Evolutionary conservation across 257 asterid species (phyloP), one percentile per base, ranked within the genome.

Genomic region (Ligustrum vulgare): DNA sequence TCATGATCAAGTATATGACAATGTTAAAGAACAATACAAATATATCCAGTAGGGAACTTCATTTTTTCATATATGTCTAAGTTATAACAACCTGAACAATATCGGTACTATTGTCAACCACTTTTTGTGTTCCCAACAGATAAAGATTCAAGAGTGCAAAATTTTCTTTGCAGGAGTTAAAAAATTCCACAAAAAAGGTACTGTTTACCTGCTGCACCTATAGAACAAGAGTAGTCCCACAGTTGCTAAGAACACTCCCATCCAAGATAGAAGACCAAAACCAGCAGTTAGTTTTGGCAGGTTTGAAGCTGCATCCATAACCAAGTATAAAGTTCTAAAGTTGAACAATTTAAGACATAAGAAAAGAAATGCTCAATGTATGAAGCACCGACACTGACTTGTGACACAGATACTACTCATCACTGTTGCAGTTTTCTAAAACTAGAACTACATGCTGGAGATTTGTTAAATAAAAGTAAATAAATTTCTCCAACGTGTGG

Each of bases 201-300:
- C 37, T 4, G 6, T 34, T 4, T 89, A 95, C 99, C 98, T 91
- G 97, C 97, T 95, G 80, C 98, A 95, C 78, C 96, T 89, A 78
- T 93, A 95, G 73, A 95, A 95, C 70, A 87, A 79, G 81, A 86
- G 70, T 72, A 91, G 80, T 77, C 99, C 99, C 47, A 81, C 67
- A 13, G 93, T 82, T 74, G 99, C 96, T 36, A 81, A 84, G 77
- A 95, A 80, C 73, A 86, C 98, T 67, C 98, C 99, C 87, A 85
- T 83, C 99, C 99, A 95, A 2, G 99, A 96, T 77, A 90, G 81
- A 75, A 93, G 88, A 75, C 93, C 94, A 67, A 89, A 79, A 74
- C 93, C 96, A 81, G 97, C 90, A 45, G 96, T 92, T 84, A 95
- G 85, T 76, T 86, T 86, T 73, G 99, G 98, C 77, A 95, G 84